Evolutionary conservation across 495 filamentous ascomycete species (phyloP), one percentile per base, ranked within the genome.

Genomic region (Cryomyces minteri): DNA sequence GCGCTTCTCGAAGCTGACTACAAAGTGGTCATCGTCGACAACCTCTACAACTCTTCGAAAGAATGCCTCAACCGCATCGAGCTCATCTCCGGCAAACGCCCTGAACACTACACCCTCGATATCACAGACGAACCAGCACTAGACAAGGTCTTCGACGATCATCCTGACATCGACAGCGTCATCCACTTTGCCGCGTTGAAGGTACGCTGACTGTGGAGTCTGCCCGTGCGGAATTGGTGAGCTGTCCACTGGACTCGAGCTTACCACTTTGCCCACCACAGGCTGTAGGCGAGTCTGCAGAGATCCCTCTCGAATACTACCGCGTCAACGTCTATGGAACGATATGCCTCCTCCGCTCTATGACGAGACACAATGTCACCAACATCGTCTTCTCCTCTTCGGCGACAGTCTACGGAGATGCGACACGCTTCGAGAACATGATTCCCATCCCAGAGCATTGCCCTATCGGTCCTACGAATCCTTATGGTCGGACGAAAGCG

Each of bases 171-270:
- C 58, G 85, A 94, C 72, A 92, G 82, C 61, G 90, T 95, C 41
- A 95, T 98, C 49, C 90, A 98, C 68, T 98, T 98, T 61, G 92
- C 90, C 41, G 90, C 90, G 12, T 73, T 98, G 51, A 98, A 98
- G 82, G 87, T 84, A 64, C 48, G 72, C 30, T 10, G 34, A 38
- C 34, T 38, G 34, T 14, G 9, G 12, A 9, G 2, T 1, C 34
- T 3, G 1, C 18, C 18, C 18, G 18, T 25, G 18, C 1, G 18
- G 18, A 2, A 2, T 25, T 25, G 18, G 18, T 25, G 18, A 25
- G 2, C 18, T 25, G 18, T 25, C 18, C 18, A 2, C 2, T 25
- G 18, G 18, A 25, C 18, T 25, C 18, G 18, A 25, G 18, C 18
- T 25, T 25, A 25, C 18, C 18, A 25, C 18, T 25, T 25, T 25